Evolutionary conservation across 257 asterid genomes (phyloP).

Genomic region (Nicotiana sylvestris): DNA sequence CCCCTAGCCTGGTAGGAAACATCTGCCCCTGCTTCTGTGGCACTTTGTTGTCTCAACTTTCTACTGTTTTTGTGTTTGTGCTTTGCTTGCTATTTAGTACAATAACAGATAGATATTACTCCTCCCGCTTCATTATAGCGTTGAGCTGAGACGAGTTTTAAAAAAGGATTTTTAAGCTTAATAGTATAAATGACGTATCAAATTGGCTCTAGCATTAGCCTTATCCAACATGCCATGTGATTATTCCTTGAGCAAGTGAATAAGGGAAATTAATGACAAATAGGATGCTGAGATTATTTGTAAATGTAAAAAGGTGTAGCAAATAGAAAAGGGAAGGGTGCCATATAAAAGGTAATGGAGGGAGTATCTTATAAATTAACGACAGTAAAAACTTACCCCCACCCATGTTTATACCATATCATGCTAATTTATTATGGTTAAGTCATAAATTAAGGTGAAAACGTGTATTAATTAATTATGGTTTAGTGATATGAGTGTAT

Average conservation of each 20-base stretch:
- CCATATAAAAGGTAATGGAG: no score
- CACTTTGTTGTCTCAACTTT: neutral
- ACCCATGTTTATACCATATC: no score
- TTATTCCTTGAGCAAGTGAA: neutral
- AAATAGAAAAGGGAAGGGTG: neutral
- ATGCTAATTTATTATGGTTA: no score
- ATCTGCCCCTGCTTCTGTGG: neutral
- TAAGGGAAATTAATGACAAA: neutral
- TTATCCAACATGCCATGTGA: neutral
- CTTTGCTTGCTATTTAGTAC: neutral
- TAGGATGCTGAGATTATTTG: neutral
- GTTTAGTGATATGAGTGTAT: no score
- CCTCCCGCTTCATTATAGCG: neutral
- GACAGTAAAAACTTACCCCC: no score
- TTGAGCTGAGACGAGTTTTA: neutral
- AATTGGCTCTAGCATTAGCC: no score
- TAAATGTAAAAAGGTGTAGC: neutral
- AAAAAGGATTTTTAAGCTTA: neutral
- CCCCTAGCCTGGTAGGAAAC: no score
- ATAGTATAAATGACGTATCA: neutral
- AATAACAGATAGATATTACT: neutral
- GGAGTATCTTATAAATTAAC: neutral
- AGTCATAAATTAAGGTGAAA: no score
- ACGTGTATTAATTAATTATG: no score
- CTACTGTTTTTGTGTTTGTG: neutral